Evolutionary conservation across 2,329 filamentous ascomycete genomes (phyloP), one percentile per base, ranked within the genome.

Genomic region (Beauveria bassiana): DNA sequence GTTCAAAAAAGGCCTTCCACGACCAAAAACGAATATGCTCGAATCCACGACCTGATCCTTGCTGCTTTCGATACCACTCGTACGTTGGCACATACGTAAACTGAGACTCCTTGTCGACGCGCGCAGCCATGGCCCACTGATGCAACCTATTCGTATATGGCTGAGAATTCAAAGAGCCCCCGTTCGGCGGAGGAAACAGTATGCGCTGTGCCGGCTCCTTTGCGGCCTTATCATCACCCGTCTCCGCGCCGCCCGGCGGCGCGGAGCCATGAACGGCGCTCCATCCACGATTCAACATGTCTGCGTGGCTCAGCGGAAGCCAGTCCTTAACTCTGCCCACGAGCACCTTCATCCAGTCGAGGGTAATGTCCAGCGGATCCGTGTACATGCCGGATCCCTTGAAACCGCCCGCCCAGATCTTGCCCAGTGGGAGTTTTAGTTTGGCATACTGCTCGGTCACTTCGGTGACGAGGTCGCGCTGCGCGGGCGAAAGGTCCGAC

Each of bases 41-140:
- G 60, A 74, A 82, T 1, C 75, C 77, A 22, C 81, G 74, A 2
- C 79, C 80, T 66, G 81, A 79, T 1, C 68, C 67, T 26, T 72
- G 65, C 64, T 82, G 79, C 43, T 77, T 71, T 3, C 66, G 65
- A 64, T 85, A 86, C 83, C 83, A 86, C 5, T 78, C 70, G 63
- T 72, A 63, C 1, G 83, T 85, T 9, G 79, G 75, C 47, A 67
- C 68, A 65, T 79, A 84, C 18, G 67, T 67, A 65, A 77, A 83
- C 28, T 67, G 57, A 5, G 64, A 64, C 42, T 65, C 42, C 49
- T 42, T 28, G 38, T 46, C 12, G 52, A 31, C 20, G 31, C 51
- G 24, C 38, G 62, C 20, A 54, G 53, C 61, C 55, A 68, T 50
- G 5, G 76, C 75, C 45, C 70, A 67, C 43, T 78, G 73, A 63